Conservation (phyloP, 345 rosid genomes). For the Noccaea bulbosa region DNA sequence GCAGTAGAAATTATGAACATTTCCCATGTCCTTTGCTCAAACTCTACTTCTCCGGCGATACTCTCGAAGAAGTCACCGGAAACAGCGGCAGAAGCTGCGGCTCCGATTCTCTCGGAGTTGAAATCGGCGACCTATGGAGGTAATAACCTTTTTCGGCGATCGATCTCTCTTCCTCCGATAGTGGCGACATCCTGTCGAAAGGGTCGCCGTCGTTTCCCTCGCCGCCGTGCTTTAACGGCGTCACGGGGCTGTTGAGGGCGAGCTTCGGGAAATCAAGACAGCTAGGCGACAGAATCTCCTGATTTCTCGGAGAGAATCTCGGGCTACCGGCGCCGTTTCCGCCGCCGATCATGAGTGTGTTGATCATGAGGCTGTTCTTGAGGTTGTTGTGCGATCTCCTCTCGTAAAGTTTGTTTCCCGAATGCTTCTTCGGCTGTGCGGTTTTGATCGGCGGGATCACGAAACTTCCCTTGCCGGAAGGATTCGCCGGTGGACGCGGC, state of each 20-base stretch:
- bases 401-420: constrained; percentile 76
- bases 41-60: constrained; percentile 44
- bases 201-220: constrained; percentile 56
- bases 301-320: constrained; percentile 67
- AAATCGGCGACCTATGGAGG: constrained; percentile 87
- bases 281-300: constrained; percentile 88
- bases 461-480: constrained; percentile 43
- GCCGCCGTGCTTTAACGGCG: constrained; percentile 55
- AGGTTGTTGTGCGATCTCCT: constrained; percentile 73
- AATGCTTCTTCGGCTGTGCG: constrained; percentile 55
- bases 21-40: constrained; percentile 8
- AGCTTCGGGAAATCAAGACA: constrained; percentile 92
- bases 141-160: constrained; percentile 90
- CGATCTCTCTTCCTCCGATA: constrained; percentile 85
- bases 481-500: constrained; percentile 45
- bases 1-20: constrained; percentile 30
- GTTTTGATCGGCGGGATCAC: constrained; percentile 74
- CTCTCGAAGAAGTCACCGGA: constrained; percentile 83
- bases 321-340: constrained; percentile 47
- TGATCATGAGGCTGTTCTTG: constrained; percentile 86
- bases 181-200: constrained; percentile 64
- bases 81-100: constrained; percentile 90
- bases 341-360: constrained; percentile 56
- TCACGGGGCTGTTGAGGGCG: constrained; percentile 89
- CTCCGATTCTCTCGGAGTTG: constrained; percentile 88